Conservation (phyloP, 2,329 filamentous ascomycete genomes). For the Plectosphaerella sp. region DNA sequence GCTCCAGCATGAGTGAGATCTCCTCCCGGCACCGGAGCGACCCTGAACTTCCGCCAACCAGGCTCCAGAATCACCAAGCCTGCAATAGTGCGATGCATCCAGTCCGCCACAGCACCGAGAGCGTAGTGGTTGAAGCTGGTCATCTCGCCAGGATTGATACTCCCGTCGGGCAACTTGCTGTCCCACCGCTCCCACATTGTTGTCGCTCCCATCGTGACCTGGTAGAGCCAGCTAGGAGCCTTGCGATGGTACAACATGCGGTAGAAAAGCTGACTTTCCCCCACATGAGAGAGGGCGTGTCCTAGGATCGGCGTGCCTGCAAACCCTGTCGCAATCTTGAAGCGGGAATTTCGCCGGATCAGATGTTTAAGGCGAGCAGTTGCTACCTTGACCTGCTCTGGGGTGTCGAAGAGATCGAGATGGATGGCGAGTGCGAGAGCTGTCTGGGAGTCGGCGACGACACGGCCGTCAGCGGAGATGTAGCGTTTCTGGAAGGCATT, state of each 20-base stretch:
- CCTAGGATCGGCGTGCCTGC: slow-evolving; percentile 15
- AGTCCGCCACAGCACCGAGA: slow-evolving; percentile 40
- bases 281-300: slow-evolving; percentile 21
- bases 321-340: slow-evolving; percentile 15
- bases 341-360: neutral
- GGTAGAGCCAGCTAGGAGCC: slow-evolving; percentile 43
- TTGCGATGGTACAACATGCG: slow-evolving; percentile 40
- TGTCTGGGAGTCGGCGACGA: slow-evolving; percentile 14
- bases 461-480: slow-evolving; percentile 5
- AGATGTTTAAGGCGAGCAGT: neutral
- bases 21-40: slow-evolving; percentile 29
- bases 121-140: slow-evolving; percentile 47
- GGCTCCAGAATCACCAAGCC: slow-evolving; percentile 31
- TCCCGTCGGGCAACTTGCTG: slow-evolving; percentile 36
- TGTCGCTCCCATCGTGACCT: slow-evolving; percentile 37
- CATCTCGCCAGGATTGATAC: slow-evolving; percentile 39
- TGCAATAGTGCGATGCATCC: slow-evolving; percentile 37
- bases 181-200: slow-evolving; percentile 50
- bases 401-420: slow-evolving; percentile 10
- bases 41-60: slow-evolving; percentile 31
- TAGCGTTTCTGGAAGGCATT: slow-evolving; percentile 18
- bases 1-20: slow-evolving; percentile 18
- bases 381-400: neutral
- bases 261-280: slow-evolving; percentile 29
- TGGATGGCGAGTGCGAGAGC: slow-evolving; percentile 13